A percentile compares a stretch with the other conserved stretches of the same genome.
Conservation (phyloP, 495 filamentous ascomycete genomes). For the Mycothermus thermophilus region DNA sequence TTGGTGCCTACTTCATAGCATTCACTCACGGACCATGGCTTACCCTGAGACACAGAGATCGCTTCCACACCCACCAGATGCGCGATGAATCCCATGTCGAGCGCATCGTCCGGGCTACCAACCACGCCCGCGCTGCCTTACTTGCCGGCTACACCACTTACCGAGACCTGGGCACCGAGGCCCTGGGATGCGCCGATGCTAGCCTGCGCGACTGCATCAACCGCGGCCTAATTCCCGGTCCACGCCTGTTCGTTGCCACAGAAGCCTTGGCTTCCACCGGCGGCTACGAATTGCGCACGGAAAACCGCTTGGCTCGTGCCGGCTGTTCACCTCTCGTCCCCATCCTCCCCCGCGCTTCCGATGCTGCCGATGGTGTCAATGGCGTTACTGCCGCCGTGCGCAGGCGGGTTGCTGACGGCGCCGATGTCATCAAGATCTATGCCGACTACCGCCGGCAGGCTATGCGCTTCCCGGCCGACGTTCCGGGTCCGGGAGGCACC, state of each 20-base stretch:
- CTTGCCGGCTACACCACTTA: constrained; percentile 42
- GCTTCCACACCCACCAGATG: constrained; percentile 31
- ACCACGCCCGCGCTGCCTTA: constrained; percentile 35
- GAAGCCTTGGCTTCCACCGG: constrained; percentile 35
- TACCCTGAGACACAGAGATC: constrained; percentile 14
- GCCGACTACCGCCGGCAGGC: constrained; percentile 36
- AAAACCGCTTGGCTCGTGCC: constrained; percentile 18
- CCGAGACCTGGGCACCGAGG: constrained; percentile 40
- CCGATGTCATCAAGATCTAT: constrained; percentile 41
- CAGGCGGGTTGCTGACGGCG: constrained; percentile 33
- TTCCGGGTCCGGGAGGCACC: constrained; percentile 9
- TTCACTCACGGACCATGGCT: not conserved
- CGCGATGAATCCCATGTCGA: constrained; percentile 37
- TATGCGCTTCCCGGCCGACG: constrained; percentile 29
- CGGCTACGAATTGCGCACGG: constrained; percentile 34
- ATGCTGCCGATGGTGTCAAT: constrained; percentile 31
- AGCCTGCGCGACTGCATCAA: constrained; percentile 33
- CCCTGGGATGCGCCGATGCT: constrained; percentile 30
- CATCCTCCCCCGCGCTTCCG: constrained; percentile 24
- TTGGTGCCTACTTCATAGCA: not conserved
- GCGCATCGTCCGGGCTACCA: constrained; percentile 35
- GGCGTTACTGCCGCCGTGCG: constrained; percentile 34
- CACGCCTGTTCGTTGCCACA: constrained; percentile 38
- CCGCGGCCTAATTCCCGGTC: constrained; percentile 36
- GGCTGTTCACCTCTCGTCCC: constrained; percentile 9